Conservation (phyloP, 257 asterid species). For the Eucommia ulmoides region DNA sequence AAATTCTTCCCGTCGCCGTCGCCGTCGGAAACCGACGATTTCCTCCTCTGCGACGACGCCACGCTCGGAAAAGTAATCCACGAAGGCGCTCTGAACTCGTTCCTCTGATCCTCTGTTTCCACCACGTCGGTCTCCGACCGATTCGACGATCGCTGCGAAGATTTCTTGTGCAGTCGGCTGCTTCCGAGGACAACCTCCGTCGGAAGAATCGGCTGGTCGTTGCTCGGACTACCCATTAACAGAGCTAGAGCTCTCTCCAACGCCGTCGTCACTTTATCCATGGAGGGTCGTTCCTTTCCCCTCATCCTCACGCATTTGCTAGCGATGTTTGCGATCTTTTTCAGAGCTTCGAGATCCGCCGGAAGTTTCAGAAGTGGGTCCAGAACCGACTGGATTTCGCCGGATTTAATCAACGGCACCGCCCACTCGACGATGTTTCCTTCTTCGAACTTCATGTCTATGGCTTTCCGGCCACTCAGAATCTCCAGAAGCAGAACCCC, state of each 20-base stretch:
- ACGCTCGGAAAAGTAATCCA: conserved; percentile 94
- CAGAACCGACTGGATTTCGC: conserved; percentile 43
- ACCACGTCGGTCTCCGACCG: conserved; percentile 67
- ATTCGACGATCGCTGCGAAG: conserved; percentile 59
- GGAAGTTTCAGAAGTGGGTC: conserved; percentile 63
- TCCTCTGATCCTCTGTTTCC: conserved; percentile 58
- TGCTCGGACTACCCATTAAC: conserved; percentile 79
- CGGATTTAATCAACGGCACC: conserved; percentile 66
- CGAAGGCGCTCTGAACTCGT: conserved; percentile 76
- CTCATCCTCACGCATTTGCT: conserved; percentile 86
- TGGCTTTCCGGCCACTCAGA: conserved; percentile 77
- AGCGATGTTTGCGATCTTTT: conserved; percentile 63
- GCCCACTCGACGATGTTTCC: conserved; percentile 97
- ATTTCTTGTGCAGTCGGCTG: conserved; percentile 78
- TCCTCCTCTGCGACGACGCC: conserved; percentile 85
- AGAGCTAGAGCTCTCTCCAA: conserved; percentile 75
- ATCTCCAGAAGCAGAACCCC: conserved; percentile 82
- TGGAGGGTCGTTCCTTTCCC: conserved; percentile 91
- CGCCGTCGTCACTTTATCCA: conserved; percentile 84
- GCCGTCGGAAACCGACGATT: conserved; percentile 65
- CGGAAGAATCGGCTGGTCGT: conserved; percentile 85
- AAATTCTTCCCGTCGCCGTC: conserved; percentile 56
- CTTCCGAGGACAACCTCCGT: conserved; percentile 88
- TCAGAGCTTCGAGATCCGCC: conserved; percentile 54
- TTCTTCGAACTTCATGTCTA: conserved; percentile 79